phyloP scores from a whole-genome alignment of 2,329 filamentous ascomycete genomes.

The Penicillium nordicum region DNA sequence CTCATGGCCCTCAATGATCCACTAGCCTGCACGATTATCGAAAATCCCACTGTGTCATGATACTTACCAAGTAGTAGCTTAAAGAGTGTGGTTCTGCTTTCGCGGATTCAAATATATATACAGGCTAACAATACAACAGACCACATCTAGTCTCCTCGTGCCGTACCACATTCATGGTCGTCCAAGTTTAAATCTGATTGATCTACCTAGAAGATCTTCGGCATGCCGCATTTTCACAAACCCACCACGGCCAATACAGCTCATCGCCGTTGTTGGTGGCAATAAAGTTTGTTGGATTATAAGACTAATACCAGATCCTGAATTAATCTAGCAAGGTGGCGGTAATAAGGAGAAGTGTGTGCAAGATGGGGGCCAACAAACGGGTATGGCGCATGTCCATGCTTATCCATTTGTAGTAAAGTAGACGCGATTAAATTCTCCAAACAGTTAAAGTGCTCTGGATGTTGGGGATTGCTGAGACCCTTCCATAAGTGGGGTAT shows the following conservation, averaged over 20 bases:
- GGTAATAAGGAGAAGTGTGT: not conserved
- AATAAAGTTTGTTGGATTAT: not conserved
- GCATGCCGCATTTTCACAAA: not conserved
- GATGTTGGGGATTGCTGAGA: not conserved
- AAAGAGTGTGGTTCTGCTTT: not conserved
- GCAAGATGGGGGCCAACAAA: not conserved
- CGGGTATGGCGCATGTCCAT: not conserved
- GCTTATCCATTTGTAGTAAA: not conserved
- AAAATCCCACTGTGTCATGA: not conserved
- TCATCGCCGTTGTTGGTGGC: not conserved
- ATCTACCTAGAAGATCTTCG: not conserved
- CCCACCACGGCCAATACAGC: not conserved
- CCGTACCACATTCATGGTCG: not conserved
- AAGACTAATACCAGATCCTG: not conserved
- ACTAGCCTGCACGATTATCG: not conserved
- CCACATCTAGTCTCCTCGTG: not conserved
- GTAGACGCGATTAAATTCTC: too few species aligned
- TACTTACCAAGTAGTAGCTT: not conserved
- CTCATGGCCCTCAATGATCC: not conserved
- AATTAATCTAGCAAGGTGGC: not conserved
- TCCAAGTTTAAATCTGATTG: not conserved
- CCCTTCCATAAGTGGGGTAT: not conserved
- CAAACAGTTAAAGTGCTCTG: not conserved
- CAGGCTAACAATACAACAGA: not conserved
- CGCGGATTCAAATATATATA: not conserved